Evolutionary conservation across 371 early-diverging fungal genomes (phyloP), one percentile per base, ranked within the genome.

Genomic region (Blastocladiella emersonii): DNA sequence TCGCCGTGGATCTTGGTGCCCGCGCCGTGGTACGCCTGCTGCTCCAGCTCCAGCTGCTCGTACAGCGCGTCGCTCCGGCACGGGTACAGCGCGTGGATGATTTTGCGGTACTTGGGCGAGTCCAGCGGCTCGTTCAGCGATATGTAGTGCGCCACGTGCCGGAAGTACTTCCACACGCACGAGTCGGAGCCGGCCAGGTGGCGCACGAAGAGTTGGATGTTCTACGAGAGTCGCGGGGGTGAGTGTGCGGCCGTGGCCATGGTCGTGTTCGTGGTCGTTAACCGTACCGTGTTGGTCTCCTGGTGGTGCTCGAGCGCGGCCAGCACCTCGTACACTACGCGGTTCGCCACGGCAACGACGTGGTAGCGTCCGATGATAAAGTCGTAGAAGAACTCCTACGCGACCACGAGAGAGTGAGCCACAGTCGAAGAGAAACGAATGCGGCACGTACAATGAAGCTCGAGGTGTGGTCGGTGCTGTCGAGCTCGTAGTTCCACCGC

Each of bases 1-100:
- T 62, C 62, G 32, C n/a, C 61, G 3, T 23, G 12, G 34, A 61
- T 13, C 23, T 41, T 51, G 5, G 57, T 25, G 57, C 21, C 23
- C 23, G 56, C n/a, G 61, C 23, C 25, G 21, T 15, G 36, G n/a
- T 23, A 57, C 25, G 34, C 57, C 10, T 27, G 41, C 45, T 62
- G 62, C 55, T 44, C 62, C n/a, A 62, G 57, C 55, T 62, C 62
- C 61, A 62, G 62, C 27, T 44, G 27, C 34, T 62, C 62, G 59
- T 62, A 62, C 2, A 62, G 57, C 62, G 36, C 43, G 30, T 62
- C 62, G n/a, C 25, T n/a, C 17, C 62, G 62, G 3, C 8, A 10
- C 34, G 62, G 62, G 41, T 62, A 62, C 19, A 62, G 62, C 27
- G 41, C 62, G 35, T 57, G 34, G 61, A 62, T n/a, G 25, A 62